These are phyloP conservation scores for Verticillium longisporum DNA, from an alignment of 2,329 filamentous ascomycete genomes.

Conservation along the genomic window DNA sequence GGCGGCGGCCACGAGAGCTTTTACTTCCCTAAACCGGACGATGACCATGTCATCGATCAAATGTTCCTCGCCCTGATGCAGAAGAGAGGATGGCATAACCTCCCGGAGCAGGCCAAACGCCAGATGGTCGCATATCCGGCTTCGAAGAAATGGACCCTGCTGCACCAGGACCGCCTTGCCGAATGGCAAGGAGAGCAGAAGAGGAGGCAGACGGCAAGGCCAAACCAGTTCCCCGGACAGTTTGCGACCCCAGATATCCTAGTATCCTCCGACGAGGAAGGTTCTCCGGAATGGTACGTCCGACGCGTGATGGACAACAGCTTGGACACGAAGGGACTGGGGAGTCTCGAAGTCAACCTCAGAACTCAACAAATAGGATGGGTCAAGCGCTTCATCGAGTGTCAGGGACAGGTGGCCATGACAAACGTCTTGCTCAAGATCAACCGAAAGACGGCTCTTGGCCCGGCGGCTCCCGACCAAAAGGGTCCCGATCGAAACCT, in stretches of 20 bases:
- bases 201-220: slow-evolving; percentile 66
- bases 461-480: slow-evolving; percentile 57
- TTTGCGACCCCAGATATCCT: slow-evolving; percentile 65
- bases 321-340: slow-evolving; percentile 84
- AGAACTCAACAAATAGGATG: slow-evolving; percentile 95
- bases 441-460: slow-evolving; percentile 75
- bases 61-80: slow-evolving; percentile 94
- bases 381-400: slow-evolving; percentile 95
- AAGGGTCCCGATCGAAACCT: slow-evolving; percentile 65
- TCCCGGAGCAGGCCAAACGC: slow-evolving; percentile 86
- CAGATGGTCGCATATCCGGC: slow-evolving; percentile 96
- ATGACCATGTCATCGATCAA: slow-evolving; percentile 79
- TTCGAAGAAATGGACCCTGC: slow-evolving; percentile 94
- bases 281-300: slow-evolving; percentile 96
- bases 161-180: slow-evolving; percentile 89
- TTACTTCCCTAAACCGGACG: slow-evolving; percentile 64
- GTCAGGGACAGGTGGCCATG: slow-evolving; percentile 91
- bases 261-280: slow-evolving; percentile 83
- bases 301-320: slow-evolving; percentile 94
- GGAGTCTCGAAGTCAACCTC: slow-evolving; percentile 88
- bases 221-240: slow-evolving; percentile 43
- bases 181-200: slow-evolving; percentile 95
- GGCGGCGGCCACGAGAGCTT: slow-evolving; percentile 41
- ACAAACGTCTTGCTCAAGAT: slow-evolving; percentile 92
- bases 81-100: slow-evolving; percentile 93